phyloP scores from a whole-genome alignment of 2,329 filamentous ascomycete genomes.

The Talaromyces rugulosus region DNA sequence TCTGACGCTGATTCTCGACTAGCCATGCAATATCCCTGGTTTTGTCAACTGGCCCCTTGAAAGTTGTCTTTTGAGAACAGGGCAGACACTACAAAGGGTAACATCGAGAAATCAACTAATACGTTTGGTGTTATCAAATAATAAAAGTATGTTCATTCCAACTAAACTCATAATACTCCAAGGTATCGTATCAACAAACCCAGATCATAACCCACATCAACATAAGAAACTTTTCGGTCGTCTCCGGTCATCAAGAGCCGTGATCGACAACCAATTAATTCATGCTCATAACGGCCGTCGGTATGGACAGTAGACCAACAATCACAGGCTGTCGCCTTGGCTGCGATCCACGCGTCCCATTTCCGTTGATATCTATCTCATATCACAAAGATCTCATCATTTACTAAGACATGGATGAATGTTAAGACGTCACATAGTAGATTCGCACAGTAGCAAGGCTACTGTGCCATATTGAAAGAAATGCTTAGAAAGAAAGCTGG shows the following conservation, averaged over 20 bases:
- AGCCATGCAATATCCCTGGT: neutral
- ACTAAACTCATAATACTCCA: constrained; percentile 6
- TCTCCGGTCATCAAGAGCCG: constrained; percentile 8
- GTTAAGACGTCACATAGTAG: constrained; percentile 6
- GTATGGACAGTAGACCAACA: constrained; percentile 1
- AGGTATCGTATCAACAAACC: constrained; percentile 13
- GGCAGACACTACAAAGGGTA: too few relatives aligned
- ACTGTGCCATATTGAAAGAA: neutral
- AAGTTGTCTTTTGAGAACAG: too few relatives aligned
- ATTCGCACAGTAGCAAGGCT: neutral
- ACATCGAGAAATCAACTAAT: neutral
- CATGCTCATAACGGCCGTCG: neutral
- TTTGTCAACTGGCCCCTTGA: neutral
- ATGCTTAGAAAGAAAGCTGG: constrained; percentile 32
- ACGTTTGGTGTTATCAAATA: too few relatives aligned
- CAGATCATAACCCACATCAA: constrained; percentile 5
- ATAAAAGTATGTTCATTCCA: neutral
- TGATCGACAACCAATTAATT: constrained; percentile 7
- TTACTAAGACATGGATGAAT: constrained; percentile 13
- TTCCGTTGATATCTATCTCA: constrained; percentile 6
- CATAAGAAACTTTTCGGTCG: constrained; percentile 13
- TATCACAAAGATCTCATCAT: constrained; percentile 11
- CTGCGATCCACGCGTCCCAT: constrained; percentile 7
- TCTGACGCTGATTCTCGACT: neutral
- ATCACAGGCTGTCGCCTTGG: constrained; percentile 1